These are phyloP conservation scores for Solanum medicagineum DNA, from an alignment of 257 asterid genomes.

Conservation along the genomic window DNA sequence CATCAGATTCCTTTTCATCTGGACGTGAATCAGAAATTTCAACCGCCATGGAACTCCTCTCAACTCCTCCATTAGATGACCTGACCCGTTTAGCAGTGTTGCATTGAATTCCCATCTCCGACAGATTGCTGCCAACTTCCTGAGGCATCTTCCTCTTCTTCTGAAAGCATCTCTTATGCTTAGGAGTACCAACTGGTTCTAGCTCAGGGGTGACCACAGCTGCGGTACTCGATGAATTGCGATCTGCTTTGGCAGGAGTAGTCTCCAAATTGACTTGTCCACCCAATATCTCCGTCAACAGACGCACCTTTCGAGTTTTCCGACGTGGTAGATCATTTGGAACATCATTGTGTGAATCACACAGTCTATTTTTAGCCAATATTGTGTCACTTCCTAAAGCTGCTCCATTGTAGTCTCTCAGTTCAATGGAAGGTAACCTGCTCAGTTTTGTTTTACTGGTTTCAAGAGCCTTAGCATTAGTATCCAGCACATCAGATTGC, in stretches of 20 bases:
- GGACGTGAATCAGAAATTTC: constrained; percentile 23
- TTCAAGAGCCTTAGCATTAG: background rate
- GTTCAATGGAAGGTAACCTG: constrained; percentile 12
- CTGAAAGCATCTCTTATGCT: constrained; percentile 8
- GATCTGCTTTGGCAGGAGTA: constrained; percentile 7
- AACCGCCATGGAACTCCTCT: constrained; percentile 14
- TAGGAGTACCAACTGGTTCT: constrained; percentile 9
- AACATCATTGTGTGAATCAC: background rate
- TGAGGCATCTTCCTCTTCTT: constrained; percentile 33
- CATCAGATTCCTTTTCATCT: constrained; percentile 19
- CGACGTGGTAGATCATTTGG: constrained; percentile 1
- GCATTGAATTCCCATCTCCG: constrained; percentile 4
- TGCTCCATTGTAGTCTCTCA: constrained; percentile 17
- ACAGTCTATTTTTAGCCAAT: background rate
- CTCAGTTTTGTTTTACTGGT: background rate
- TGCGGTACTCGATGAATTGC: background rate
- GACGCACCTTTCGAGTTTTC: constrained; percentile 55
- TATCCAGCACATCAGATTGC: background rate
- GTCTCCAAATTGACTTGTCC: constrained; percentile 16
- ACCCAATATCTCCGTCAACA: constrained; percentile 57
- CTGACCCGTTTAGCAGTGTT: constrained; percentile 20
- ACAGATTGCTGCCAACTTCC: constrained; percentile 23
- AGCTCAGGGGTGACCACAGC: constrained; percentile 17
- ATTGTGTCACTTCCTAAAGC: constrained; percentile 31
- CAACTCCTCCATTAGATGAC: constrained; percentile 17